A percentile compares a stretch with the other conserved stretches of the same genome.
Evolutionary conservation across 495 filamentous ascomycete genomes (phyloP).

Genomic region (Aspergillus conjunctus): DNA sequence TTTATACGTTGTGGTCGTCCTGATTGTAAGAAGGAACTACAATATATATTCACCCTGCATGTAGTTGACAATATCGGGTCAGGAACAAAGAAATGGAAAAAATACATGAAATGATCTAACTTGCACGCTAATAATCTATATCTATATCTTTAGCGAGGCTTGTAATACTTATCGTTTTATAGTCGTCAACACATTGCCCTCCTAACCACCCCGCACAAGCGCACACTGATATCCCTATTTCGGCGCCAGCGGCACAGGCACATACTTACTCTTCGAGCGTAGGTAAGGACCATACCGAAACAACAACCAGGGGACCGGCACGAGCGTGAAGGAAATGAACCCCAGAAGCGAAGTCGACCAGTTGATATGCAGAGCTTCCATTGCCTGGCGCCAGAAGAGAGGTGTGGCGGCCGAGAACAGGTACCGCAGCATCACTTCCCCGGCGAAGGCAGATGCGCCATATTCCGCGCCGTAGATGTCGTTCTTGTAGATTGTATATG

Average conservation of each 20-base stretch:
- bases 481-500: background rate
- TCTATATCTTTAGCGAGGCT: too few relatives aligned
- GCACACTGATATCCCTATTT: too few relatives aligned
- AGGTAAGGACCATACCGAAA: background rate
- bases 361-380: background rate
- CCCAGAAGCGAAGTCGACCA: background rate
- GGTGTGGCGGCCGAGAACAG: background rate
- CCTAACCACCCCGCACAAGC: too few relatives aligned
- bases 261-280: background rate
- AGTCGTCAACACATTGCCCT: too few relatives aligned
- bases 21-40: too few relatives aligned
- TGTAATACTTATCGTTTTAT: too few relatives aligned
- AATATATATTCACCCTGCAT: too few relatives aligned
- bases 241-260: too few relatives aligned
- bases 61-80: background rate
- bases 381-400: background rate
- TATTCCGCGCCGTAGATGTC: background rate
- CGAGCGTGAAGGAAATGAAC: background rate
- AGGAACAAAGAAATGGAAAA: slow-evolving; percentile 2
- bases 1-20: too few relatives aligned
- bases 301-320: background rate
- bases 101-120: too few relatives aligned
- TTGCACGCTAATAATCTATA: too few relatives aligned
- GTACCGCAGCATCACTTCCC: background rate
- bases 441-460: background rate